These are phyloP conservation scores for Cladosporium sp. DNA, from an alignment of 2,329 filamentous ascomycete genomes.

Conservation along the genomic window DNA sequence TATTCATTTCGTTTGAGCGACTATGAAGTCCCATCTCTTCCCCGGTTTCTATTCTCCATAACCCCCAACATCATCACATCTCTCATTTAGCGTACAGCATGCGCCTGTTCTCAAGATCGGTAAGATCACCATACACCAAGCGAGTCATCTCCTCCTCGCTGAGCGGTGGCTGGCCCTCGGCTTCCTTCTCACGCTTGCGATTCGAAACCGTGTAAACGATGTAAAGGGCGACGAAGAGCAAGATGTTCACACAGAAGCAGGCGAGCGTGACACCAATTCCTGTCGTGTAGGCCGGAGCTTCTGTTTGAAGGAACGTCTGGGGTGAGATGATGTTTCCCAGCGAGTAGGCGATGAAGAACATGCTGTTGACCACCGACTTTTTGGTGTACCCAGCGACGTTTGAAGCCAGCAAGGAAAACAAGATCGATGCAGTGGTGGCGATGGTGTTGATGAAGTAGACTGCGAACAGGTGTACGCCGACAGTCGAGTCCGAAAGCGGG, in stretches of 20 bases:
- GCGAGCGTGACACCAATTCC: background rate
- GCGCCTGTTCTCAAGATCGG: background rate
- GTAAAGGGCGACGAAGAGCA: background rate
- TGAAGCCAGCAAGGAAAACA: slow-evolving; percentile 33
- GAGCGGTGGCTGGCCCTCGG: background rate
- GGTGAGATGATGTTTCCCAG: slow-evolving; percentile 57
- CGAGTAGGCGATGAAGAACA: slow-evolving; percentile 68
- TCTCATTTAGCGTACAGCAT: background rate
- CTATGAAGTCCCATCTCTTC: too few species aligned
- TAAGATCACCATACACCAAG: background rate
- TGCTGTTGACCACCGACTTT: slow-evolving; percentile 62
- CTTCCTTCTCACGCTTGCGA: background rate
- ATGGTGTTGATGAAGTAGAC: background rate
- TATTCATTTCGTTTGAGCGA: too few species aligned
- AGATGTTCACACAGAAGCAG: background rate
- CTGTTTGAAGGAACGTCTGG: background rate
- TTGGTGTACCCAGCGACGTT: slow-evolving; percentile 72
- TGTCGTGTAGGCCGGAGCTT: background rate
- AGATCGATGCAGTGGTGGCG: background rate
- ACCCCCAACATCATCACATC: too few species aligned
- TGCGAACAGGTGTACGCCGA: background rate
- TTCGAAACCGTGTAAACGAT: background rate
- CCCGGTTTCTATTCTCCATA: too few species aligned
- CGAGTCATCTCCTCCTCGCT: background rate
- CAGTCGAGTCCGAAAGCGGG: background rate